Evolutionary conservation across 176 grass and related monocot genomes (phyloP).

Genomic region (Puya raimondii): DNA sequence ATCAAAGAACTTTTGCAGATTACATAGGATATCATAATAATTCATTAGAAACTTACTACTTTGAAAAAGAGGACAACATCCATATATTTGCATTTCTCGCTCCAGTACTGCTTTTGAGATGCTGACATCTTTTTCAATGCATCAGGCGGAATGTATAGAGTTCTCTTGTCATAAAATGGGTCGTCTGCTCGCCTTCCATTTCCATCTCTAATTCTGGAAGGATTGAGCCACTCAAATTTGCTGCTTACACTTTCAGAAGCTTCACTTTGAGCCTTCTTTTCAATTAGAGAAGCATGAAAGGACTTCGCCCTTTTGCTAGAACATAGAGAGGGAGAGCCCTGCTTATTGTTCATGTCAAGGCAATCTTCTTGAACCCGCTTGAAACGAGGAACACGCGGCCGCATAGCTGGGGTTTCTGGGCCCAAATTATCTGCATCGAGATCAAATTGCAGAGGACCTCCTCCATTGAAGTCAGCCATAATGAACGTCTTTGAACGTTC

Average conservation of each 20-base stretch:
- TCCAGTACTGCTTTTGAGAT: constrained; percentile 98
- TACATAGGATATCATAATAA: constrained; percentile 9
- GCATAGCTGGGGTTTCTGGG: constrained; percentile 66
- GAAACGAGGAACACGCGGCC: constrained; percentile 35
- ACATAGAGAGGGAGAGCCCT: constrained; percentile 23
- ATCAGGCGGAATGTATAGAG: constrained; percentile 78
- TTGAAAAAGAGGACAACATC: constrained; percentile 94
- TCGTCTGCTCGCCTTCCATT: constrained; percentile 55
- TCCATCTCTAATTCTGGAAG: constrained; percentile 58
- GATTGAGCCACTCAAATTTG: constrained; percentile 95
- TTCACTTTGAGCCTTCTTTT: constrained; percentile 27
- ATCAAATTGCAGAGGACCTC: constrained; percentile 24
- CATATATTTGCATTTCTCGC: constrained; percentile 84
- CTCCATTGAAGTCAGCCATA: constrained; percentile 3
- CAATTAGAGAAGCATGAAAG: constrained; percentile 13
- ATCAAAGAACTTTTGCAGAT: no score
- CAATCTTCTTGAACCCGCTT: constrained; percentile 64
- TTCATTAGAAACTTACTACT: constrained; percentile 50
- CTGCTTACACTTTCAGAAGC: constrained; percentile 36
- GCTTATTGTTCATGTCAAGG: constrained; percentile 12
- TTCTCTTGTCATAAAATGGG: constrained; percentile 78
- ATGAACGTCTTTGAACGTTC: constrained; percentile 22
- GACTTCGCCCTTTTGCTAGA: constrained; percentile 59
- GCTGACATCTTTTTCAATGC: constrained; percentile 82
- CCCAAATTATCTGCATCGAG: constrained; percentile 40